Base-by-base conservation (phyloP, 2,329 filamentous ascomycete species). In the Cytospora chrysosperma region DNA sequence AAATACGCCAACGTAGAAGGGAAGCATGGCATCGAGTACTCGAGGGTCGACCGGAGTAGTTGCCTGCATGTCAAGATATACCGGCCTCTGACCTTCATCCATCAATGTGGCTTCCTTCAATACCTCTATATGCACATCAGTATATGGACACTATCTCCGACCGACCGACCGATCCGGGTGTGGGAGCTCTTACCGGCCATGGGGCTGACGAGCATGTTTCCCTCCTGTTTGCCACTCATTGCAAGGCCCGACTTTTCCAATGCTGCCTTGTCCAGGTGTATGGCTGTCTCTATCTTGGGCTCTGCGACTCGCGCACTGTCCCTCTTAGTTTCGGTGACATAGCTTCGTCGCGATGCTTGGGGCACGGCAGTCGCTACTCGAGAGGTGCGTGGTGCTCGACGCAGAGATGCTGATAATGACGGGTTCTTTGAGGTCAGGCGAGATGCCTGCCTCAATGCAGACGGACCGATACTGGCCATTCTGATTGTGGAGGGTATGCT, bases 61-160 rank as follows among this genome's bases (percentile, higher is more conserved):
- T 40, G 95, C 92, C 79, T 99, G 95, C 89, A 97, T 97, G 74
- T 99, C 95, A 60, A 99, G 88, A 72, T 99, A 99, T 74, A 99
- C 98, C 47, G 95, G 95, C 65, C 95, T 85, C 67, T 91, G 89
- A 64, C 95, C 95, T 76, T 96, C 88, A 69, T 97, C 93, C 89
- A 98, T 91, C 68, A 97, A 82, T 15, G 92, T 93, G 10, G 93
- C 94, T 75, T 97, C 90, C 80, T 95, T 96, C 67, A 99, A 81
- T 53, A 97, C 89, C 68, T 91, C 90, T 84, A 65, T 26, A 50
- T 69, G 21, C 52, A 28, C 8, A 28, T 61, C 15, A 59, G 59
- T 56, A 56, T 63, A 47, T 26, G 47, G 37, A 64, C 47, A 64
- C 51, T 15, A 5, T 10, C 21, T 19, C 15, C 24, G 15, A 4